A percentile compares a stretch with the other conserved stretches of the same genome.
These are phyloP conservation scores for Backusella westeae DNA, from an alignment of 192 early-diverging fungal genomes.

Conservation along the genomic window DNA sequence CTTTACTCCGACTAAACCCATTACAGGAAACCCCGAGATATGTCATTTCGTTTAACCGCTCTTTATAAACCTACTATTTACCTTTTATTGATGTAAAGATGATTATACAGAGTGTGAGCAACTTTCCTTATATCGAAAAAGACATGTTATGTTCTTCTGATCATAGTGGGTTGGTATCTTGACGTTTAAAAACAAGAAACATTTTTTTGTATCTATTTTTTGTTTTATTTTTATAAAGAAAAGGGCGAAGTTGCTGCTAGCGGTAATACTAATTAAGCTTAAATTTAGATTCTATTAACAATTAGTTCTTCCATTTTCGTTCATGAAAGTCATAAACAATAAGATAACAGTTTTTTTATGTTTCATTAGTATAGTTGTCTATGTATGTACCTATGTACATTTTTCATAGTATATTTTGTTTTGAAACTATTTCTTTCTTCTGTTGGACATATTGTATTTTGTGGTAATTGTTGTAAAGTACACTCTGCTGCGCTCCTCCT, in stretches of 20 bases:
- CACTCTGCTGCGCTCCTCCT: constrained; percentile 42
- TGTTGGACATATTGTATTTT: constrained; percentile 34
- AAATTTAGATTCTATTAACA: no score
- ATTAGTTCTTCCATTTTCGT: no score
- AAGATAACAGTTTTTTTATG: no score
- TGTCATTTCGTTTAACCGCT: background rate
- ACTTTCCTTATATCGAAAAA: background rate
- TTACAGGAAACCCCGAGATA: background rate
- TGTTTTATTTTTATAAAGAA: no score
- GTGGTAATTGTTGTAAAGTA: constrained; percentile 43
- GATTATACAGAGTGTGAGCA: background rate
- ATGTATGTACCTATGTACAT: background rate
- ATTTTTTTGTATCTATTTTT: no score
- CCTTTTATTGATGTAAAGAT: background rate
- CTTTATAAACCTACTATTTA: background rate
- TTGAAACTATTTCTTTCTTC: background rate
- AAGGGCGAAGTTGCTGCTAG: no score
- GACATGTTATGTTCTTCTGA: no score
- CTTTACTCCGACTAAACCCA: background rate
- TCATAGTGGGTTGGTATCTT: no score
- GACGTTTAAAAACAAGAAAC: no score
- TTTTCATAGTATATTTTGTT: background rate
- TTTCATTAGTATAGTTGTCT: background rate
- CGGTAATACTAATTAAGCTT: no score
- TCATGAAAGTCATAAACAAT: no score